A percentile compares a stretch with the other conserved stretches of the same genome.
Evolutionary conservation across 2,329 filamentous ascomycete species (phyloP).

Genomic region (Fusarium fujikuroi): DNA sequence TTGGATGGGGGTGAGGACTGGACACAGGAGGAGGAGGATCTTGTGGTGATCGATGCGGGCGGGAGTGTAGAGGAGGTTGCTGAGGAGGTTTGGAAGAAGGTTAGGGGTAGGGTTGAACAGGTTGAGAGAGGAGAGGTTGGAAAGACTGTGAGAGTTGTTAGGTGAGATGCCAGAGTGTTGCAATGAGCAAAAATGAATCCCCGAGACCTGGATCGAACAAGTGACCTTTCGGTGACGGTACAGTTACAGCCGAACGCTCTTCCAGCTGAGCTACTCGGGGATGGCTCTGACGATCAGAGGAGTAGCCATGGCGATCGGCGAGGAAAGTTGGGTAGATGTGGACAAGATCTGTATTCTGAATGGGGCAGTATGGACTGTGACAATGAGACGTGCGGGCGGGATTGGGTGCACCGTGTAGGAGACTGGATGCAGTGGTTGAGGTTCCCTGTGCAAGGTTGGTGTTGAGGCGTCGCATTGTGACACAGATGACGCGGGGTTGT

Average conservation of each 20-base stretch:
- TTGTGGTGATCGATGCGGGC: constrained; percentile 65
- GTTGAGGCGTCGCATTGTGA: not conserved
- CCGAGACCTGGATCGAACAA: constrained; percentile 16
- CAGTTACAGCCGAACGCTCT: constrained; percentile 9
- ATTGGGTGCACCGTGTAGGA: no score
- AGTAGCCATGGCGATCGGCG: not conserved
- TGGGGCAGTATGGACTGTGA: not conserved
- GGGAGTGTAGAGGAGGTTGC: constrained; percentile 66
- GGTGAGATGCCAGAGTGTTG: constrained; percentile 2
- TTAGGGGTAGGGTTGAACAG: constrained; percentile 57
- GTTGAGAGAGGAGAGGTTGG: constrained; percentile 64
- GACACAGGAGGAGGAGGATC: constrained; percentile 62
- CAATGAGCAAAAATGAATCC: not conserved
- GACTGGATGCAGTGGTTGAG: no score
- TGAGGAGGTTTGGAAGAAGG: constrained; percentile 65
- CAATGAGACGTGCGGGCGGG: no score
- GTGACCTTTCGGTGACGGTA: constrained; percentile 4
- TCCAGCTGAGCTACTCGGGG: constrained; percentile 12
- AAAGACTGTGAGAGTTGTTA: constrained; percentile 53
- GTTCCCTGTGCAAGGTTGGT: not conserved
- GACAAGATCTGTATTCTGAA: not conserved
- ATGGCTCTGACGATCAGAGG: not conserved
- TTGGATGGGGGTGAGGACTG: constrained; percentile 48
- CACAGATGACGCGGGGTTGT: not conserved
- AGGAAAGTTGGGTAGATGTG: not conserved